A percentile compares a stretch with the other conserved stretches of the same genome.
Conservation (phyloP, 1,284 basidiomycete species). For the Phaffia rhodozyma region DNA sequence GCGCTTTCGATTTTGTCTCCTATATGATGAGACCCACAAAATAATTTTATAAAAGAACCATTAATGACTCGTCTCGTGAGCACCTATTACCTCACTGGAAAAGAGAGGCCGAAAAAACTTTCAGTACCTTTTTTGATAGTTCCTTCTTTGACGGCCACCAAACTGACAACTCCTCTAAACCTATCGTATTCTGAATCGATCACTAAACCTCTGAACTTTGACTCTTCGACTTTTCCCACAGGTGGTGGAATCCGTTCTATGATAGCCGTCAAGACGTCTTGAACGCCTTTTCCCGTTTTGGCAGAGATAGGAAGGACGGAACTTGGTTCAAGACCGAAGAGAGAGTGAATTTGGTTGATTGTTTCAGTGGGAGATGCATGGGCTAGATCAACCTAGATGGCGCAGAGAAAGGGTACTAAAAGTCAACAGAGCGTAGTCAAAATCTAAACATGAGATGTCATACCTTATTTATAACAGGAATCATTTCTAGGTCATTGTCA, state of each 20-base stretch:
- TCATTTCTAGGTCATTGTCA: constrained; percentile 68
- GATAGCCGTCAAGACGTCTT: constrained; percentile 63
- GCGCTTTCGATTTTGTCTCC: constrained; percentile 81
- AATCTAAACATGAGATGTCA: constrained; percentile 19
- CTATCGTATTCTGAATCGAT: constrained; percentile 95
- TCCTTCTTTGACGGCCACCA: constrained; percentile 61
- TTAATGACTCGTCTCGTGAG: not conserved
- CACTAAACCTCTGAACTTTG: constrained; percentile 67
- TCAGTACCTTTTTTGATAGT: constrained; percentile 40
- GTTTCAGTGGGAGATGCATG: constrained; percentile 71
- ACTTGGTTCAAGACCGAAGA: constrained; percentile 61
- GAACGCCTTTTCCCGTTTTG: constrained; percentile 73
- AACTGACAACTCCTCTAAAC: constrained; percentile 89
- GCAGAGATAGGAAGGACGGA: constrained; percentile 74
- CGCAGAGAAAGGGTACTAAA: not conserved
- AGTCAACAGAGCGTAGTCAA: constrained; percentile 22
- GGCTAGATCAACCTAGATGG: constrained; percentile 57
- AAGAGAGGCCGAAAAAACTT: no score
- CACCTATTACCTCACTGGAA: not conserved
- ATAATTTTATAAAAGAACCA: not conserved
- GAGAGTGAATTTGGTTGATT: constrained; percentile 62
- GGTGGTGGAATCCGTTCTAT: constrained; percentile 73
- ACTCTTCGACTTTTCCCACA: constrained; percentile 33
- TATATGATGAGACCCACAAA: constrained; percentile 21
- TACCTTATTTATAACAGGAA: constrained; percentile 92